These are phyloP conservation scores for Melaleuca quinquenervia DNA, from an alignment of 345 rosid species.

Conservation along the genomic window DNA sequence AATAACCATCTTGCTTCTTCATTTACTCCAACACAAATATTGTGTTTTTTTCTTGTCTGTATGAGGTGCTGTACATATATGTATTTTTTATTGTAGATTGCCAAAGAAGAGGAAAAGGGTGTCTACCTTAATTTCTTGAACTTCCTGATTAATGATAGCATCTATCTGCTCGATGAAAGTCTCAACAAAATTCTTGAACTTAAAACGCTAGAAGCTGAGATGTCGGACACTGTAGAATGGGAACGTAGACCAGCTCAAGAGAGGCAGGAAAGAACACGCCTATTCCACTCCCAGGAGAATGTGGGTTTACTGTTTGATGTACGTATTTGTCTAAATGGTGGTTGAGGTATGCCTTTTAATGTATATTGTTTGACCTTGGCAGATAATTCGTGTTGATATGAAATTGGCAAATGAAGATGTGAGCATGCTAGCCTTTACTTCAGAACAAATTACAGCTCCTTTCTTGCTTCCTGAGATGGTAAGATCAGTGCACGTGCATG, in stretches of 20 bases:
- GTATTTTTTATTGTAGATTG: slow-evolving; percentile 53
- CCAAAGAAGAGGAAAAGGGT: slow-evolving; percentile 98
- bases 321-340: not conserved
- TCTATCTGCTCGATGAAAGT: slow-evolving; percentile 96
- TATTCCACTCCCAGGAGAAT: slow-evolving; percentile 92
- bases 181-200: slow-evolving; percentile 94
- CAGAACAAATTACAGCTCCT: slow-evolving; percentile 91
- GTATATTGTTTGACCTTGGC: slow-evolving; percentile 7
- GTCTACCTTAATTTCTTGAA: slow-evolving; percentile 95
- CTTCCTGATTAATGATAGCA: slow-evolving; percentile 95
- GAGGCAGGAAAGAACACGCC: slow-evolving; percentile 91
- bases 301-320: slow-evolving; percentile 13
- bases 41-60: not conserved
- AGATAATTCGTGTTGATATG: slow-evolving; percentile 94
- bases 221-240: slow-evolving; percentile 91
- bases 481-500: not conserved
- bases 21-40: not conserved
- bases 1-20: not conserved
- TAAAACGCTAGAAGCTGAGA: slow-evolving; percentile 91
- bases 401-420: slow-evolving; percentile 98
- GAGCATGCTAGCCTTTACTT: slow-evolving; percentile 83
- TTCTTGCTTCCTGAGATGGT: slow-evolving; percentile 99
- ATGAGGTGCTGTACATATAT: not conserved
- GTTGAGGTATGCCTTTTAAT: not conserved
- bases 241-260: slow-evolving; percentile 91